Percentiles rank a stretch among this genome's conserved stretches.
phyloP scores from a whole-genome alignment of 2,329 filamentous ascomycete genomes.

The Hypoxylon rubiginosum region DNA sequence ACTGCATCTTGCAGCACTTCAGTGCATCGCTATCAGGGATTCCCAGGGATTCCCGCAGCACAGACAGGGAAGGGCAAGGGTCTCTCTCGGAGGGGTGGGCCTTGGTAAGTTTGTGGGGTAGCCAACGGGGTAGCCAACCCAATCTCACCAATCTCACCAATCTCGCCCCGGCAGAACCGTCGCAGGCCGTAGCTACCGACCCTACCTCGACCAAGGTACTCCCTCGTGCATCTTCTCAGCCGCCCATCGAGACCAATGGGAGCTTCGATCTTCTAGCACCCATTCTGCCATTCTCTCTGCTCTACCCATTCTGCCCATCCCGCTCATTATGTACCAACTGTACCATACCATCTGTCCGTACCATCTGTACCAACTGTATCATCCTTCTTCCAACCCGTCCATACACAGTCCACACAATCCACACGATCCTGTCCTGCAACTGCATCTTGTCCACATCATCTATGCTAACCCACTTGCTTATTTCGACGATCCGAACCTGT shows the following conservation, averaged over 20 bases:
- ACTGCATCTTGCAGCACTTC: slow-evolving; percentile 27
- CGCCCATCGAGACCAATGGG: slow-evolving; percentile 32
- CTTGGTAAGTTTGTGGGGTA: slow-evolving; percentile 40
- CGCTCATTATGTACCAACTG: not conserved
- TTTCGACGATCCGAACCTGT: slow-evolving; percentile 42
- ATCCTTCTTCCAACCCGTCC: not conserved
- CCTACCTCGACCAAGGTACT: slow-evolving; percentile 35
- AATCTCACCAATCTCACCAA: slow-evolving; percentile 36
- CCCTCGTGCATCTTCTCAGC: slow-evolving; percentile 41
- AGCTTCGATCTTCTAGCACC: not conserved
- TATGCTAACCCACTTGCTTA: slow-evolving; percentile 38
- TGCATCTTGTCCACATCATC: slow-evolving; percentile 32
- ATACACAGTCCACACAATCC: not conserved
- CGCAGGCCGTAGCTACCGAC: slow-evolving; percentile 40
- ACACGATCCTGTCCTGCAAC: not conserved
- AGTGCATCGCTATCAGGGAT: slow-evolving; percentile 21
- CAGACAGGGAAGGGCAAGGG: slow-evolving; percentile 19
- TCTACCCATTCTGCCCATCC: no score
- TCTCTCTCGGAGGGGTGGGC: slow-evolving; percentile 21
- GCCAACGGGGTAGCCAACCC: no score
- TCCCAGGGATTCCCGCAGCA: slow-evolving; percentile 33
- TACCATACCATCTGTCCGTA: no score
- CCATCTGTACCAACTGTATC: not conserved
- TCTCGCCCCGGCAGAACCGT: slow-evolving; percentile 38
- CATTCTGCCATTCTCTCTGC: no score